Percentiles rank a stretch among this genome's conserved stretches.
These are phyloP conservation scores for Rhizopogon sp. DNA, from an alignment of 768 basidiomycete genomes.

Conservation along the genomic window DNA sequence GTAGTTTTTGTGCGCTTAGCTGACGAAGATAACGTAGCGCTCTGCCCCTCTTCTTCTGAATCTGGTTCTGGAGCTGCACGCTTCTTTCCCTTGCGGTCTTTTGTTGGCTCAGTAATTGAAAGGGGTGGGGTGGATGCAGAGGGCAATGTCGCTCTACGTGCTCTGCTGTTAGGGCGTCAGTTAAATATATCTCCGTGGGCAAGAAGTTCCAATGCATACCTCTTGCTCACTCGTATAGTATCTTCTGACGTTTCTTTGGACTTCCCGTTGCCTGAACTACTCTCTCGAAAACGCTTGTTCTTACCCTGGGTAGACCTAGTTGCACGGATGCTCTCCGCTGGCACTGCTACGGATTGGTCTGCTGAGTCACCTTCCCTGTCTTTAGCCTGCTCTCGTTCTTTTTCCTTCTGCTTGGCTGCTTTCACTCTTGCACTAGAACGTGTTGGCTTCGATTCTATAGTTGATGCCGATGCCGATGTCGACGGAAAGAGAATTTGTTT, in stretches of 20 bases:
- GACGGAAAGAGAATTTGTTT: constrained; percentile 30
- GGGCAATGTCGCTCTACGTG: constrained; percentile 52
- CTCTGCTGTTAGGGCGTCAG: constrained; percentile 37
- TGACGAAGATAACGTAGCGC: constrained; percentile 40
- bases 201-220: constrained; percentile 38
- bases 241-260: constrained; percentile 56
- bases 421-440: constrained; percentile 76
- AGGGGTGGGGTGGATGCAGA: constrained; percentile 35
- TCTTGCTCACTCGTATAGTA: constrained; percentile 48
- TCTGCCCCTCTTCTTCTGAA: constrained; percentile 60
- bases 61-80: constrained; percentile 70
- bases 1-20: constrained; percentile 60
- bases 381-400: constrained; percentile 48
- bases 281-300: constrained; percentile 49
- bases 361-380: constrained; percentile 48
- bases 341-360: constrained; percentile 34
- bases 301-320: constrained; percentile 32
- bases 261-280: constrained; percentile 52
- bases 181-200: constrained; percentile 16
- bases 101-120: constrained; percentile 71
- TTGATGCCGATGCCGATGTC: constrained; percentile 28
- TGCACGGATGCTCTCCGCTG: constrained; percentile 41
- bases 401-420: constrained; percentile 67
- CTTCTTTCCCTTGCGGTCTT: constrained; percentile 89
- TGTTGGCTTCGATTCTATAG: constrained; percentile 51